Evolutionary conservation across 495 filamentous ascomycete genomes (phyloP), one percentile per base, ranked within the genome.

Genomic region (Lentithecium fluviatile): DNA sequence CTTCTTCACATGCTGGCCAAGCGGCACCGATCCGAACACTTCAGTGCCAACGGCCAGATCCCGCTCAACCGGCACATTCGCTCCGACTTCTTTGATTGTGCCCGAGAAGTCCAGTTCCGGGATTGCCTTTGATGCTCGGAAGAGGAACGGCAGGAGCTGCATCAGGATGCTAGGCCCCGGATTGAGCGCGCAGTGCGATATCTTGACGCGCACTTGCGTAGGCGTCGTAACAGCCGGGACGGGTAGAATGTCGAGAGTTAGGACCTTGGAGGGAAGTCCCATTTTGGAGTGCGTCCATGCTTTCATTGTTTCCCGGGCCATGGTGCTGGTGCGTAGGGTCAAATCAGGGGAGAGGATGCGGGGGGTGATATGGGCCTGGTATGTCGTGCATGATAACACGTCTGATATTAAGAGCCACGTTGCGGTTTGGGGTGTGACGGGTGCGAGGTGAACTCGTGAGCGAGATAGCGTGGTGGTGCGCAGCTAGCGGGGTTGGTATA

Each of bases 41-140:
- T 32, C 11, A 5, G 66, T 67, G 6, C 75, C 74, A n/a, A 56
- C 29, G 23, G 45, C 10, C 36, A 76, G 70, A 13, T 55, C 32
- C 0, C 53, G 34, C 4, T 34, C 45, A 20, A 5, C 4, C 15
- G 56, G 26, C 1, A 63, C 52, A n/a, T 2, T 4, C 0, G 58
- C n/a, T 0, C 75, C 76, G 8, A 58, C 17, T 1, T 64, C 51
- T 6, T 76, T 58, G 0, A 78, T 37, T 13, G 54, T 63, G 24
- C 78, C 78, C 10, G 69, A 62, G 50, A 80, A 79, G 46, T 79
- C 78, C n/a, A 75, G 47, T 1, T 75, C 76, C 6, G 77, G 73
- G 6, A 72, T 72, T 6, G 67, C 45, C 0, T 76, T 76, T 6
- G 71, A 58, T 19, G 52, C 56, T 25, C 64, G 62, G 45, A 79